Conservation (phyloP, 1,139 yeast genomes). For the Blastobotrys serpentis region DNA sequence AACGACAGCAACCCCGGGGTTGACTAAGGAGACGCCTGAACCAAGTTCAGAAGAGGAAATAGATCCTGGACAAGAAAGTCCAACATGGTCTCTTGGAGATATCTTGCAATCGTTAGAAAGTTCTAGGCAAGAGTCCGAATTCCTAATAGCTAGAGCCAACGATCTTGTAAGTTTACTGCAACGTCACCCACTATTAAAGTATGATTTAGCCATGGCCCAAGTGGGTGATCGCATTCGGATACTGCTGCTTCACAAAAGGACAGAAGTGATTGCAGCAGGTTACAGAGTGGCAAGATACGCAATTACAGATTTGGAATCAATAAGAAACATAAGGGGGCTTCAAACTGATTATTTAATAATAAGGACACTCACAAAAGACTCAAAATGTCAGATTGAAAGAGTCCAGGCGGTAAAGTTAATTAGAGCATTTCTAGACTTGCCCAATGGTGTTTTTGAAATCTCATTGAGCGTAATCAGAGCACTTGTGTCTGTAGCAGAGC, state of each 20-base stretch:
- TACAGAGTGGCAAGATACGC: conserved; percentile 70
- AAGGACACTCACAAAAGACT: conserved; percentile 59
- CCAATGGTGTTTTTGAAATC: conserved; percentile 55
- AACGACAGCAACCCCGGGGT: conserved; percentile 8
- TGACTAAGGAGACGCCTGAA: not conserved
- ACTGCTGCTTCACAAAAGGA: conserved; percentile 55
- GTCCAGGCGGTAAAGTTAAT: conserved; percentile 76
- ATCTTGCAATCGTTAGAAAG: conserved; percentile 50
- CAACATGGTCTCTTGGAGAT: conserved; percentile 53
- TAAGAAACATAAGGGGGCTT: conserved; percentile 44
- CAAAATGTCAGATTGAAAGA: conserved; percentile 58
- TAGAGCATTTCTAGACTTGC: conserved; percentile 58
- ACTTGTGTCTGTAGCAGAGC: conserved; percentile 68
- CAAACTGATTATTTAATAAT: conserved; percentile 64
- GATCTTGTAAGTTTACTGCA: conserved; percentile 58
- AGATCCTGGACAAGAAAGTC: conserved; percentile 36
- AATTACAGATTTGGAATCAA: conserved; percentile 53
- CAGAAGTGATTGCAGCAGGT: conserved; percentile 72
- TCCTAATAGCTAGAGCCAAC: conserved; percentile 59
- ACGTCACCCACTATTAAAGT: conserved; percentile 58
- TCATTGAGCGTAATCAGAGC: conserved; percentile 71
- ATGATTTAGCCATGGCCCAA: conserved; percentile 63
- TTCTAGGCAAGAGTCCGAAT: conserved; percentile 46
- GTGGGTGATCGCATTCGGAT: conserved; percentile 60
- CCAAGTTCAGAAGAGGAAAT: conserved; percentile 4